Base-by-base conservation (phyloP, 257 asterid genomes). In the Handroanthus guayacan region DNA sequence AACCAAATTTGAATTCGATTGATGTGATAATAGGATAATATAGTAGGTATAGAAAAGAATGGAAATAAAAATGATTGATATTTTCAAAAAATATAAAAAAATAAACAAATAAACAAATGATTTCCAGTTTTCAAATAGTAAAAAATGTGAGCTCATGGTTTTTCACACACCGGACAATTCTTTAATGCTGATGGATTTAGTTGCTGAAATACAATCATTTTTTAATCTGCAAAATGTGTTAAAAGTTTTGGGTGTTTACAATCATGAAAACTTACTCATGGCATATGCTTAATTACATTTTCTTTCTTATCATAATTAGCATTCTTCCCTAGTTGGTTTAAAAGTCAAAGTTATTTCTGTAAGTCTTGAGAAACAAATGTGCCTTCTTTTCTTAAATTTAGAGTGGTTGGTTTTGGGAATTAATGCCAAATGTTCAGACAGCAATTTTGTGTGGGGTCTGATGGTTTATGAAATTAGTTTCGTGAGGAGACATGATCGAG, bases 401-500 rank as follows among this genome's bases (percentile, higher is more conserved):
- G 45, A 37, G 63, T 44, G 20, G 34, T 20, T 75, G 41, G n/a
- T 52, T 47, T 58, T 50, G 70, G 68, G 43, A 54, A 50, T 34
- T 44, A 36, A 52, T 62, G 70, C 50, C 38, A n/a, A 61, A 62
- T 50, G 65, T 45, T 70, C 31, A 0, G 78, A 71, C 47, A 73
- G 66, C 67, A 65, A 58, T 65, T 64, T 25, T 67, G 17, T 14
- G 57, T 57, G 61, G 47, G 51, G 31, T 25, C 51, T 55, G 54
- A 37, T 57, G 75, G 11, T 64, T 61, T 1, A 38, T 58, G 52
- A 10, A 64, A 56, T 69, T 68, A 7, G 31, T 31, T 67, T 66
- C 61, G 47, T 17, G 6, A 44, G 74, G 41, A 7, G 70, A 64
- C 69, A 51, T 68, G 62, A 66, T 55, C 52, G 39, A 76, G 44